These are phyloP conservation scores for Verruconis gallopava DNA, from an alignment of 2,329 filamentous ascomycete species.

Conservation along the genomic window DNA sequence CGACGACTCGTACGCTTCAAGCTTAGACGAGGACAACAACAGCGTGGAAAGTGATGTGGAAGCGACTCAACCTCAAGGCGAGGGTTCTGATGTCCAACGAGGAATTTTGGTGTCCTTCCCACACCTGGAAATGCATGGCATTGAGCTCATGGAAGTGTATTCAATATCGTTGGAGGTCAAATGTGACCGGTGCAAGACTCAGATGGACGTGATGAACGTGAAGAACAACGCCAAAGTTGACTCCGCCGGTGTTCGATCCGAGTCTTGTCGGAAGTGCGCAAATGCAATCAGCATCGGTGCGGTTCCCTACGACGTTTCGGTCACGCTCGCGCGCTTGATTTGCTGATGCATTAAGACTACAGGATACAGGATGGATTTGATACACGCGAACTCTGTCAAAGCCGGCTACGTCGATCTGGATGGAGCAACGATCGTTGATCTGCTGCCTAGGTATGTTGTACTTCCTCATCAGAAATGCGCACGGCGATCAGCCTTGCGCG, in stretches of 20 bases:
- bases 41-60: conserved; percentile 21
- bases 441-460: conserved; percentile 50
- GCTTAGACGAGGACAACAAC: conserved; percentile 32
- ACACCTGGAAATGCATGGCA: conserved; percentile 59
- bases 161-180: conserved; percentile 59
- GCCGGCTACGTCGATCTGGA: conserved; percentile 68
- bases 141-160: conserved; percentile 60
- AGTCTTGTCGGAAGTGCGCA: conserved; percentile 43
- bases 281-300: conserved; percentile 33
- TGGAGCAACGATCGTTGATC: conserved; percentile 60
- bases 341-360: too few species aligned
- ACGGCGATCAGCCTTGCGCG: background rate
- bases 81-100: conserved; percentile 37
- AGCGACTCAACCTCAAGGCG: conserved; percentile 19
- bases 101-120: conserved; percentile 74
- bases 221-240: conserved; percentile 38
- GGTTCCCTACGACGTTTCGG: too few species aligned
- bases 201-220: conserved; percentile 55
- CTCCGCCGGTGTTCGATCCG: conserved; percentile 27
- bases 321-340: background rate
- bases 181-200: conserved; percentile 65
- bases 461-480: background rate
- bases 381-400: conserved; percentile 60
- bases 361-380: conserved; percentile 46
- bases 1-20: conserved; percentile 33